These are phyloP conservation scores for Apiotrichum montevideense DNA, from an alignment of 1,284 basidiomycete genomes.

Conservation along the genomic window DNA sequence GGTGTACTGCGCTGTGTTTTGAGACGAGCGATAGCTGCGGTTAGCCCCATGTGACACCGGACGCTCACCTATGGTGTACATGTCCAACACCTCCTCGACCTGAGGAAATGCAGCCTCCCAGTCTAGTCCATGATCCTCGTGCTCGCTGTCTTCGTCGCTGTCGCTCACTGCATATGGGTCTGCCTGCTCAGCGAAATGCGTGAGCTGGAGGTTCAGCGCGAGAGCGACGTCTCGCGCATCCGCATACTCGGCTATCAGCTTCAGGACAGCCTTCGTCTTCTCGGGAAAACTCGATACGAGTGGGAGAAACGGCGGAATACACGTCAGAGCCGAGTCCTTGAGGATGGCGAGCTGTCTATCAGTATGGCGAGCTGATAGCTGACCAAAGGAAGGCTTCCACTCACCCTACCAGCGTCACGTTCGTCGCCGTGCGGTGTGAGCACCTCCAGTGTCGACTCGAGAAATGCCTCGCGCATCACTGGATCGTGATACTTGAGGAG, in stretches of 20 bases:
- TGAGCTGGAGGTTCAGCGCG: constrained; percentile 25
- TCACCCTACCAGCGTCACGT: constrained; percentile 12
- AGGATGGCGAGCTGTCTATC: constrained; percentile 8
- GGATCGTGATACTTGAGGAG: constrained; percentile 9
- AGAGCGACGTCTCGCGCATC: constrained; percentile 30
- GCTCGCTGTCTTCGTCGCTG: constrained; percentile 21
- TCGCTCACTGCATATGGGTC: constrained; percentile 29
- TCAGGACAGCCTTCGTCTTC: constrained; percentile 9
- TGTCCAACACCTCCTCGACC: constrained; percentile 53
- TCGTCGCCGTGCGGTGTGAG: constrained; percentile 14
- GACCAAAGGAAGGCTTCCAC: neutral
- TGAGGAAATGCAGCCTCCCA: constrained; percentile 49
- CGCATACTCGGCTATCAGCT: constrained; percentile 15
- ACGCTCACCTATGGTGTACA: constrained; percentile 22
- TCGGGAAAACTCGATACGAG: neutral
- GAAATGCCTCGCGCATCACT: constrained; percentile 16
- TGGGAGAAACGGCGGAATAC: constrained; percentile 14
- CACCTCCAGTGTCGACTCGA: constrained; percentile 13
- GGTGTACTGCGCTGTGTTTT: constrained; percentile 27
- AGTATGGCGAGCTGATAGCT: too few relatives aligned
- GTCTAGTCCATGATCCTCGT: constrained; percentile 37
- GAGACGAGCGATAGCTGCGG: constrained; percentile 25
- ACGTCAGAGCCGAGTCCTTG: constrained; percentile 15
- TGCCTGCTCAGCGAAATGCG: constrained; percentile 24
- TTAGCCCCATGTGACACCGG: too few relatives aligned